phyloP scores from a whole-genome alignment of 805 yeast species.

The Teunomyces tritomae region DNA sequence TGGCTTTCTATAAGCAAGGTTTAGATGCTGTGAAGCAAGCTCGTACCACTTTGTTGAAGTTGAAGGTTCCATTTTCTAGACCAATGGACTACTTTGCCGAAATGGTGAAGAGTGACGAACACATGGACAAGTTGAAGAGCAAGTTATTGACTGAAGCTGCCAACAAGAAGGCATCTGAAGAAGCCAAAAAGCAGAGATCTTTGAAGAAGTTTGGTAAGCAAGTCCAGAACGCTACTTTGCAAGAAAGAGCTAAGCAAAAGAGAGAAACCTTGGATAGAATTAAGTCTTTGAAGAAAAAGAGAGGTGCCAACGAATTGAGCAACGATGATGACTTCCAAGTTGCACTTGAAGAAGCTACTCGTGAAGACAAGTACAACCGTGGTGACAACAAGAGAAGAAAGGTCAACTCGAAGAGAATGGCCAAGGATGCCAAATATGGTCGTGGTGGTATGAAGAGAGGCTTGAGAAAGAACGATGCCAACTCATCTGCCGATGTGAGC shows the following conservation, averaged over 20 bases:
- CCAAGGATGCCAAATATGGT: constrained; percentile 74
- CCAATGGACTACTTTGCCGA: constrained; percentile 97
- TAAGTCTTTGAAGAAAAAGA: constrained; percentile 85
- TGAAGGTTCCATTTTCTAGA: constrained; percentile 84
- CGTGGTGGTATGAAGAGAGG: constrained; percentile 76
- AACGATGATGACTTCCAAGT: constrained; percentile 77
- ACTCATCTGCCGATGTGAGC: constrained; percentile 65
- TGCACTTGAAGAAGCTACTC: constrained; percentile 89
- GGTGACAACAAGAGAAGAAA: constrained; percentile 52
- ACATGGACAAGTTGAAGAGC: constrained; percentile 88
- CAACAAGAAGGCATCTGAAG: constrained; percentile 86
- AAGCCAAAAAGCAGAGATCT: constrained; percentile 90
- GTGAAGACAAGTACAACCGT: constrained; percentile 41
- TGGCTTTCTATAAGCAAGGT: constrained; percentile 94
- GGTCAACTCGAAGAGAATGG: constrained; percentile 64
- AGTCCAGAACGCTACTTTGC: constrained; percentile 90
- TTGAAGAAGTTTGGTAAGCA: constrained; percentile 97
- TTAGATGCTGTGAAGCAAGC: constrained; percentile 77
- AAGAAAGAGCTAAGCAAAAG: constrained; percentile 91
- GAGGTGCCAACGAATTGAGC: constrained; percentile 69
- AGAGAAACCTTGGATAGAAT: constrained; percentile 85
- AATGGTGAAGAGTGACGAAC: constrained; percentile 97
- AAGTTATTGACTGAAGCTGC: constrained; percentile 77
- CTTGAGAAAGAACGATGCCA: constrained; percentile 69
- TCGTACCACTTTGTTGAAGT: constrained; percentile 59